phyloP scores from a whole-genome alignment of 371 early-diverging fungal species.

The Mycotypha africana region DNA sequence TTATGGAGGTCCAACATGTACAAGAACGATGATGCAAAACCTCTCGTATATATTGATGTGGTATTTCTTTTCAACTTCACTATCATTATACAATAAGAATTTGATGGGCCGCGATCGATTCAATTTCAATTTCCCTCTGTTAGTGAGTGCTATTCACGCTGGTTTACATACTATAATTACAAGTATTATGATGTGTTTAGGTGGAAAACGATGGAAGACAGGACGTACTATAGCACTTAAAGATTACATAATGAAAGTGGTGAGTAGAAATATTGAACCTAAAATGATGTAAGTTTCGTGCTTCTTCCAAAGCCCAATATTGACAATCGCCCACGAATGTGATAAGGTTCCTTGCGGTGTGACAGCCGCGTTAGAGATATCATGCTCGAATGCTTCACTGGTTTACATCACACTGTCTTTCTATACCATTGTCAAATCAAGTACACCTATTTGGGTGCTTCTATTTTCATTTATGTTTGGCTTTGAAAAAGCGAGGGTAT shows the following conservation, averaged over 20 bases:
- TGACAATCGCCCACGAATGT: background rate
- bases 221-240: conserved; percentile 17
- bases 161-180: conserved; percentile 58
- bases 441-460: conserved; percentile 81
- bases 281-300: too few species aligned
- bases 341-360: conserved; percentile 76
- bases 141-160: conserved; percentile 67
- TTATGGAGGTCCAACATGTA: too few species aligned
- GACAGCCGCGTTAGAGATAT: conserved; percentile 85
- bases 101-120: conserved; percentile 62
- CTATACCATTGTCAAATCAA: conserved; percentile 92
- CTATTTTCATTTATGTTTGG: conserved; percentile 85
- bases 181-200: conserved; percentile 30
- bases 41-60: conserved; percentile 39
- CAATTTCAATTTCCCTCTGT: conserved; percentile 76
- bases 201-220: conserved; percentile 25
- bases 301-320: background rate
- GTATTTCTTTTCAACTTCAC: conserved; percentile 66
- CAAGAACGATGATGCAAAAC: conserved; percentile 20
- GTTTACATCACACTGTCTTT: conserved; percentile 82
- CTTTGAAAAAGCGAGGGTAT: conserved; percentile 66
- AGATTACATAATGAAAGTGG: conserved; percentile 50
- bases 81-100: conserved; percentile 80
- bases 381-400: conserved; percentile 81
- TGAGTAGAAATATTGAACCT: conserved; percentile 13